Base-by-base conservation (phyloP, 129 eudicot genomes). In the Tagetes patula region DNA sequence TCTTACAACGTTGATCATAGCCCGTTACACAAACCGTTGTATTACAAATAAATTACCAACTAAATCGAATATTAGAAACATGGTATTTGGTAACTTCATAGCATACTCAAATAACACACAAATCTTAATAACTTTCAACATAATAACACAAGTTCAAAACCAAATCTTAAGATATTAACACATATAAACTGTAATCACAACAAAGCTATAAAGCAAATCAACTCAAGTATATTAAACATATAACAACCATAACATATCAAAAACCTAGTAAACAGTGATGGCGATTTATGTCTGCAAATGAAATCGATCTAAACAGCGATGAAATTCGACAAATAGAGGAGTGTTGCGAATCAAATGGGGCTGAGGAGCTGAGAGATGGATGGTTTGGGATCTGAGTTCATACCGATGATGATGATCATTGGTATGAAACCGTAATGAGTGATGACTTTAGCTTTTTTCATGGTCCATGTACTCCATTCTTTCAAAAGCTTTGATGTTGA, bases 311-410 rank as follows among this genome's bases (percentile, higher is more conserved):
- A 58, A 45, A 20, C 1, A 49, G 3, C 1, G 60, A 53, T 53
- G 60, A 53, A 53, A 76, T 62, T 68, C 74, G 70, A 76, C 77
- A 8, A 47, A 52, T 46, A 70, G 58, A 64, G 0, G 63, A 64
- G 1, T 0, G 34, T n/a, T 65, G 71, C 49, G 65, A 20, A 59
- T 77, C 49, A 82, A 67, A 91, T 83, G 27, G 96, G 97, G 71
- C 85, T 76, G 48, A 92, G 87, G 52, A 92, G 98, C 83, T 89
- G 94, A 10, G 82, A 84, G 32, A 87, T 58, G 1, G 96, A 79
- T 2, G 96, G 97, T 71, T 87, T 88, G 49, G 97, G 97, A 0
- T 92, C 96, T 36, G 97, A 79, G 65, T 85, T 88, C 97, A 92
- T 89, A 61, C 96, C 97, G 77, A 92, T 75, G 75, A 89, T 65